Evolutionary conservation across 2,329 filamentous ascomycete genomes (phyloP).

Genomic region (Pseudogymnoascus sp.): DNA sequence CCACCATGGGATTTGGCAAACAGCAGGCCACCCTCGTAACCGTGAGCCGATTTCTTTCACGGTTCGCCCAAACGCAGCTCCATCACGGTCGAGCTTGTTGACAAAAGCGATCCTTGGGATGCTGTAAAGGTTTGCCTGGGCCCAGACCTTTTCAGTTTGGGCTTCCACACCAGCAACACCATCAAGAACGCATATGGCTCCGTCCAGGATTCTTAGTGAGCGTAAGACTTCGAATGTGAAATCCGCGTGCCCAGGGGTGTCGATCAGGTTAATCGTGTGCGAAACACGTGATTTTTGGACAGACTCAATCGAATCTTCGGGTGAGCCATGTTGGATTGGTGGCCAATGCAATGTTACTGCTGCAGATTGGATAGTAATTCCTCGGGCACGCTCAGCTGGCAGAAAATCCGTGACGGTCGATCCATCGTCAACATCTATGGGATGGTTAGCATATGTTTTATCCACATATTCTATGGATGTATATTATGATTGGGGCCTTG

Average conservation of each 20-base stretch:
- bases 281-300: slow-evolving; percentile 39
- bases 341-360: slow-evolving; percentile 96
- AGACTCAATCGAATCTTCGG: slow-evolving; percentile 12
- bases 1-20: slow-evolving; percentile 96
- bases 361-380: slow-evolving; percentile 96
- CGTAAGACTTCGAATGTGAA: slow-evolving; percentile 95
- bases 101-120: slow-evolving; percentile 78
- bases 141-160: slow-evolving; percentile 95
- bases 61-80: slow-evolving; percentile 73
- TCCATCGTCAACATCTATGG: slow-evolving; percentile 79
- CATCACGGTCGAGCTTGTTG: slow-evolving; percentile 80
- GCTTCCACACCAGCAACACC: slow-evolving; percentile 92
- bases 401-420: slow-evolving; percentile 97
- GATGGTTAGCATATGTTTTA: neutral
- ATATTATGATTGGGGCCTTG: neutral
- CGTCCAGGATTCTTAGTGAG: slow-evolving; percentile 79
- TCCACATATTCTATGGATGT: slow-evolving; percentile 1
- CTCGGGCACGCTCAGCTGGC: slow-evolving; percentile 80
- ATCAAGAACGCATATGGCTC: slow-evolving; percentile 86
- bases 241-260: slow-evolving; percentile 93
- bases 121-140: slow-evolving; percentile 73
- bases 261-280: slow-evolving; percentile 82
- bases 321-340: slow-evolving; percentile 34
- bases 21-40: slow-evolving; percentile 74
- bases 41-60: slow-evolving; percentile 77